A percentile compares a stretch with the other conserved stretches of the same genome.
These are phyloP conservation scores for Hypoxylon sp. DNA, from an alignment of 2,329 filamentous ascomycete genomes.

Conservation along the genomic window DNA sequence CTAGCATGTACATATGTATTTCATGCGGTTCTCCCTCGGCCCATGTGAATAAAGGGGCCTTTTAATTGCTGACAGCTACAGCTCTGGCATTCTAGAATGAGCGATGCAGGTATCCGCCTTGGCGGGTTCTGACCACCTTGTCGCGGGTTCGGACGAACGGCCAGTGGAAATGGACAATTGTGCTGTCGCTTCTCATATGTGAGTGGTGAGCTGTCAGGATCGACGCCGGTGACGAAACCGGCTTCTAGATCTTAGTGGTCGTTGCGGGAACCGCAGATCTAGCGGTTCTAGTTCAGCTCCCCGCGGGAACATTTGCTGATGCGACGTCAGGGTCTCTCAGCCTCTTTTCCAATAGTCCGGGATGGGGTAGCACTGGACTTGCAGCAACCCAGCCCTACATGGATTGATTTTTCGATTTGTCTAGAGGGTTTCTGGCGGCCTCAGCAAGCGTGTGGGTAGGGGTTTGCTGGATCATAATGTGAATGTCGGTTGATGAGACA, in stretches of 20 bases:
- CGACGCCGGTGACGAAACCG: constrained; percentile 26
- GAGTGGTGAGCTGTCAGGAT: constrained; percentile 32
- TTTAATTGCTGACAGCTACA: constrained; percentile 42
- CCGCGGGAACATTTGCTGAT: constrained; percentile 32
- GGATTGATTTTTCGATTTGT: constrained; percentile 7
- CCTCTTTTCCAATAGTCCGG: constrained; percentile 51
- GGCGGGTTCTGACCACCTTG: constrained; percentile 5
- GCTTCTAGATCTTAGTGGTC: constrained; percentile 29
- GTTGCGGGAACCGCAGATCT: constrained; percentile 18
- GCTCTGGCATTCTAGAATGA: constrained; percentile 42
- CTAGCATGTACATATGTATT: too few relatives aligned
- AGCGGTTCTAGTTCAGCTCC: constrained; percentile 30
- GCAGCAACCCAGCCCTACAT: constrained; percentile 42
- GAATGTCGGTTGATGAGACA: constrained; percentile 44
- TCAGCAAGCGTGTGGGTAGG: constrained; percentile 33
- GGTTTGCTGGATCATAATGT: constrained; percentile 29
- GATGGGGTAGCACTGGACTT: constrained; percentile 43
- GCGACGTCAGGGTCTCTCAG: constrained; percentile 44
- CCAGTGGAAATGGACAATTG: neutral
- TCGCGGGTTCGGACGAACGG: constrained; percentile 2
- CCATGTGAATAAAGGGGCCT: constrained; percentile 18
- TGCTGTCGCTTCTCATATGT: constrained; percentile 17
- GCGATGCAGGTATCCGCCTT: constrained; percentile 49
- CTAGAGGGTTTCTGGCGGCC: constrained; percentile 19
- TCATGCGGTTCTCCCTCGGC: neutral